A percentile compares a stretch with the other conserved stretches of the same genome.
phyloP scores from a whole-genome alignment of 768 basidiomycete genomes.

The Suillus fuscotomentosus region DNA sequence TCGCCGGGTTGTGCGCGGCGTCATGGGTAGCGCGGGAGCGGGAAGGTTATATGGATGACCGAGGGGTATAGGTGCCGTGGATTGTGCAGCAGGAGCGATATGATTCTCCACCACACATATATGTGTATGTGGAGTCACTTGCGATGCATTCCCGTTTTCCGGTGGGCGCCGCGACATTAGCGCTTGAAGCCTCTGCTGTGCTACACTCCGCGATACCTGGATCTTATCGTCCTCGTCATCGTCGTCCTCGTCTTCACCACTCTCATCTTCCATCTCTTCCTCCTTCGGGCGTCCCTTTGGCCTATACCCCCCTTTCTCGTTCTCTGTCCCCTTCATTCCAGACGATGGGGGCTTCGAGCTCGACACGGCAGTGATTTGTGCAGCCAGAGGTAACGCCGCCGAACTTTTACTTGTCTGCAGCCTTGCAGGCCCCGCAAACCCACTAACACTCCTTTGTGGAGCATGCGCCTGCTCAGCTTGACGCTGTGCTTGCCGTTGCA shows the following conservation, averaged over 20 bases:
- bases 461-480: constrained; percentile 21
- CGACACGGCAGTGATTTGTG: constrained; percentile 41
- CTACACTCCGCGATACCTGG: constrained; percentile 64
- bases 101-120: constrained; percentile 12
- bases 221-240: constrained; percentile 48
- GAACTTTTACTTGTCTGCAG: constrained; percentile 55
- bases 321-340: constrained; percentile 24
- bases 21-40: constrained; percentile 60
- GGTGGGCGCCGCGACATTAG: constrained; percentile 48
- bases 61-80: constrained; percentile 57
- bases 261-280: constrained; percentile 67
- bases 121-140: constrained; percentile 16
- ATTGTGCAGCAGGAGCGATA: constrained; percentile 25
- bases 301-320: constrained; percentile 45
- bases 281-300: constrained; percentile 65
- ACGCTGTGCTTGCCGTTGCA: constrained; percentile 16
- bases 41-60: constrained; percentile 75
- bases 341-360: constrained; percentile 26
- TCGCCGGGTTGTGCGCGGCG: constrained; percentile 82
- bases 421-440: constrained; percentile 29
- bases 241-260: constrained; percentile 47
- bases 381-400: constrained; percentile 58
- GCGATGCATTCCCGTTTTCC: constrained; percentile 24
- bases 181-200: constrained; percentile 63
- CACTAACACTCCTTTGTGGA: constrained; percentile 28